These are phyloP conservation scores for Tuber magnatum DNA, from an alignment of 495 filamentous ascomycete genomes.

Conservation along the genomic window DNA sequence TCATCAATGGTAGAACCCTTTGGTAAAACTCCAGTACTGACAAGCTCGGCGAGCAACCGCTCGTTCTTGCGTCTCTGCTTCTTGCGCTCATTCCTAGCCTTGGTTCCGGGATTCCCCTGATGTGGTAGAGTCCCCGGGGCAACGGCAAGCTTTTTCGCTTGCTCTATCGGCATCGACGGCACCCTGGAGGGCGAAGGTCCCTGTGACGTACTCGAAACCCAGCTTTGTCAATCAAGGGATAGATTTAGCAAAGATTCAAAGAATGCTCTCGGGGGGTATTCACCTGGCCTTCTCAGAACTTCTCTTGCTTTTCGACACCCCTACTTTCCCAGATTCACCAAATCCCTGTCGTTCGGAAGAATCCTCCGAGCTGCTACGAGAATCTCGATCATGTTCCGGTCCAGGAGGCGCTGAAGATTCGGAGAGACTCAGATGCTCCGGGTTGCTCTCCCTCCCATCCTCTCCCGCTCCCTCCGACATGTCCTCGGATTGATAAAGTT, in stretches of 20 bases:
- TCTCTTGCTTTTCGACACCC: background rate
- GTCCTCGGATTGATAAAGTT: background rate
- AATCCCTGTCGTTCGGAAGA: background rate
- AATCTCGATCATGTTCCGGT: background rate
- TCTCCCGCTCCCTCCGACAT: background rate
- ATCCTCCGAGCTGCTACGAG: background rate
- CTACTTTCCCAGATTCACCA: background rate
- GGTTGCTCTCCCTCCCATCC: slow-evolving; percentile 9
- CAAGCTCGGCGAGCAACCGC: slow-evolving; percentile 12
- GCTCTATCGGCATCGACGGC: background rate
- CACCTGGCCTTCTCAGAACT: background rate
- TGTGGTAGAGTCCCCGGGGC: slow-evolving; percentile 31
- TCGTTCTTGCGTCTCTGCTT: slow-evolving; percentile 16
- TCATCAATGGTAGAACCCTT: background rate
- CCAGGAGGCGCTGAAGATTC: background rate
- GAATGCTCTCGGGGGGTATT: background rate
- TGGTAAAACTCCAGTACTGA: slow-evolving; percentile 16
- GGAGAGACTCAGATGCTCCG: background rate
- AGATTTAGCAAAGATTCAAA: background rate
- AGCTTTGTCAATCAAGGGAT: background rate
- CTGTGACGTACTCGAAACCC: background rate
- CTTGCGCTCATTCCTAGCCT: slow-evolving; percentile 34
- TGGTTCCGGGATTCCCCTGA: slow-evolving; percentile 20
- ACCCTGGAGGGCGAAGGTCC: background rate
- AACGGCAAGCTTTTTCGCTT: slow-evolving; percentile 5